Evolutionary conservation across 352 stramenopile species (phyloP), one percentile per base, ranked within the genome.

Genomic region (Elongisporangium senticosum): DNA sequence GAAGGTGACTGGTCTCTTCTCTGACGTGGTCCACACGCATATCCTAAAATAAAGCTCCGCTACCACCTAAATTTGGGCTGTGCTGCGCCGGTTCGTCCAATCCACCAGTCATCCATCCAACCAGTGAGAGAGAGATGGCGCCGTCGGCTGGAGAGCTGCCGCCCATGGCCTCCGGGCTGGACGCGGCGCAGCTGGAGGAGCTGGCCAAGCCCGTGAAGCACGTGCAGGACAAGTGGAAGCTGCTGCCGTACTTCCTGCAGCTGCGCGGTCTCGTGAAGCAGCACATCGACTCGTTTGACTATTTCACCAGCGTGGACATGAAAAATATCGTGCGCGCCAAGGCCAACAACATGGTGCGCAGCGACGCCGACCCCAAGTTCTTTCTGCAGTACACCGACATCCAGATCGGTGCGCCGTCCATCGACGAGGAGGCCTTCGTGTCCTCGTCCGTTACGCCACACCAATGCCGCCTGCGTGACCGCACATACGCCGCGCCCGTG

Each of bases 231-330:
- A 99, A 99, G 71, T 99, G 97, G 97, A 96, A 97, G 67, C 78
- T 99, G 50, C 78, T 99, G 58, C 97, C 97, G 15, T 97, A 99
- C 71, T 99, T 99, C 65, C 78, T 99, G 53, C 86, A 96, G 63
- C 73, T 95, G 37, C 89, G 89, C 33, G 90, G 90, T 0, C 78
- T 97, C 55, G 89, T 97, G 26, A 96, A 96, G 72, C 98, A 99
- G 73, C 98, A 99, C 76, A 99, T 99, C 72, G 96, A 99, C 82
- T 99, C 96, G 55, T 99, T 98, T 78, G 86, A 99, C 88, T 97
- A 99, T 84, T 99, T 99, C 67, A 97, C 98, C 19, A 94, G 93
- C 64, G 89, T 98, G 0, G 97, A 99, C 72, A 98, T 99, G 71
- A 97, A 98, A 63, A 97, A 99, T 75, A 99, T 99, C 61, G 96